Base-by-base conservation (phyloP, 83 land plant genomes). In the Picea abies region DNA sequence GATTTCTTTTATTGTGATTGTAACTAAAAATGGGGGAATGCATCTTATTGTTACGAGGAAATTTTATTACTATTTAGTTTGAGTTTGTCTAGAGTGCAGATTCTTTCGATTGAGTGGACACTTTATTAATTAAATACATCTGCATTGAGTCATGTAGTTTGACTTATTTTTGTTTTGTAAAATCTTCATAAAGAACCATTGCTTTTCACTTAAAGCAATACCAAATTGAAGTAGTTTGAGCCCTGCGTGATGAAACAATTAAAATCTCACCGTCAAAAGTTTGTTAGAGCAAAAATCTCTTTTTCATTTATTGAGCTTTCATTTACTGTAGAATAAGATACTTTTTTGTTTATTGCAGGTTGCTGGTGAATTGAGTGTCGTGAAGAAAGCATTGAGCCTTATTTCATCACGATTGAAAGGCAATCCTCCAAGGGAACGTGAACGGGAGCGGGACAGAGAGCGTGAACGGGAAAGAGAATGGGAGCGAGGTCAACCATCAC, bases 391-490 rank as follows among this genome's bases (percentile, higher is more conserved):
- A 78, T 37, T 95, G 41, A 85, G 80, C 10, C 85, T 84, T 47
- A 90, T 95, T 68, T 85, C 92, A 26, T 81, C 90, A 52, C 93
- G 97, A 79, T 83, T 95, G 76, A 89, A 92, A 70, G 96, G 92
- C 76, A 93, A 93, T 63, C 84, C 84, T 84, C 92, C 90, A 79
- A 90, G 94, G 73, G 96, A 94, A 64, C 93, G 96, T 80, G 87
- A 80, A 37, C 86, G 88, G 26, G 81, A 79, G 66, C 65, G 81
- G 3, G 81, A 79, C n/a, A 29, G 80, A 39, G 65, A 78, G 41
- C 39, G 80, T 9, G 80, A 60, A 5, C 35, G 65, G 29, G 80
- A 60, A 25, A 17, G 44, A 17, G 44, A 78, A 15, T 61, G 81
- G 81, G 81, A 79, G 26, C 47, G 26, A 19, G 67, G 52, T 44